Evolutionary conservation across 2,329 filamentous ascomycete species (phyloP).

Genomic region (Teratosphaeriaceae sp.): DNA sequence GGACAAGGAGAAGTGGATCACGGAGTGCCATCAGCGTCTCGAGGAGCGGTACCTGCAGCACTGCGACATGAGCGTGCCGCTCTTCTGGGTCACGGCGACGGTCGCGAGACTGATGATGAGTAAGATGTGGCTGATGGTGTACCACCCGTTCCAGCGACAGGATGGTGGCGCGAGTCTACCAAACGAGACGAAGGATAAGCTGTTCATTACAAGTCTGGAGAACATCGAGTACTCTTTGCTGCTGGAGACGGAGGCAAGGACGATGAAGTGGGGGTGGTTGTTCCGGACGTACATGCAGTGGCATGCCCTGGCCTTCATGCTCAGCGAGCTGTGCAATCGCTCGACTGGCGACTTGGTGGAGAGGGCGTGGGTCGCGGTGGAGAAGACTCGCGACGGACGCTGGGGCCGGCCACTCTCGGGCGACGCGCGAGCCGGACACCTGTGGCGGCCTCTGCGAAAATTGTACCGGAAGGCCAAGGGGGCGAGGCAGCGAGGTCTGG

Average conservation of each 20-base stretch:
- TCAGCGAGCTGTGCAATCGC: constrained; percentile 53
- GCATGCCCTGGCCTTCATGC: constrained; percentile 56
- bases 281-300: constrained; percentile 60
- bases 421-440: constrained; percentile 41
- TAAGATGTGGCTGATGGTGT: constrained; percentile 71
- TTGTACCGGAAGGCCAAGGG: constrained; percentile 53
- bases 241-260: constrained; percentile 56
- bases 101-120: constrained; percentile 65
- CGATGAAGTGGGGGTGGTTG: constrained; percentile 59
- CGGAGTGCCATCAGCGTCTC: constrained; percentile 39
- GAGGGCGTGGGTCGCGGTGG: constrained; percentile 54
- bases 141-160: constrained; percentile 63
- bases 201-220: constrained; percentile 67
- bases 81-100: constrained; percentile 64
- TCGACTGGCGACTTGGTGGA: constrained; percentile 52
- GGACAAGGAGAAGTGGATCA: constrained; percentile 46
- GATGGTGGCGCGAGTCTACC: constrained; percentile 52
- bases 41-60: constrained; percentile 45
- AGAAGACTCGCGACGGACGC: constrained; percentile 38
- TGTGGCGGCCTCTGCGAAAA: constrained; percentile 58
- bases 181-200: constrained; percentile 57
- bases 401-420: constrained; percentile 31
- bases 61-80: constrained; percentile 49
- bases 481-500: constrained; percentile 20
- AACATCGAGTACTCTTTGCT: constrained; percentile 65